phyloP scores from a whole-genome alignment of 2,329 filamentous ascomycete genomes.

The Colletotrichum musicola region DNA sequence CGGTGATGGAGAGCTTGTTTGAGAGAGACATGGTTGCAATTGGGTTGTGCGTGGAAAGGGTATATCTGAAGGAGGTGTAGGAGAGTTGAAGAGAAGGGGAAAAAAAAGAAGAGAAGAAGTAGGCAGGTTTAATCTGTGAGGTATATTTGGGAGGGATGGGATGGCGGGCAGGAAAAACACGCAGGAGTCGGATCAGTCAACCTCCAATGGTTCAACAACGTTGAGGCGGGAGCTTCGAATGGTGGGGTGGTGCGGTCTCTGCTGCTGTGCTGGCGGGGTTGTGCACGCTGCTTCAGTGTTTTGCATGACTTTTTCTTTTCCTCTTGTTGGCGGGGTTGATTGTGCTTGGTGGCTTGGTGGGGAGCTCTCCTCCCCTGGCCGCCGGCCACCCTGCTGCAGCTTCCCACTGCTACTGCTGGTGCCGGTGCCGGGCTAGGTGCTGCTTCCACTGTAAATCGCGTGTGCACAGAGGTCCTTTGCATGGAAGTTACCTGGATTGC shows the following conservation, averaged over 20 bases:
- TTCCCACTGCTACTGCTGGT: neutral
- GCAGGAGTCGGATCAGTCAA: constrained; percentile 16
- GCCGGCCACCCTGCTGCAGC: neutral
- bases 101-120: constrained; percentile 41
- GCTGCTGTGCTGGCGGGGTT: constrained; percentile 41
- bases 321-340: constrained; percentile 43
- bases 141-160: constrained; percentile 40
- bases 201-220: constrained; percentile 36
- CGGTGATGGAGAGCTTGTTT: constrained; percentile 96
- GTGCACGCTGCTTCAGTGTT: constrained; percentile 13
- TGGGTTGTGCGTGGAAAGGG: constrained; percentile 34
- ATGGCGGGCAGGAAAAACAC: constrained; percentile 29
- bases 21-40: constrained; percentile 88
- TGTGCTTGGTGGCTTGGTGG: constrained; percentile 29
- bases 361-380: constrained; percentile 15
- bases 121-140: constrained; percentile 17
- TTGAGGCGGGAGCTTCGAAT: constrained; percentile 32
- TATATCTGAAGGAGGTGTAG: constrained; percentile 34
- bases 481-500: neutral
- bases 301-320: constrained; percentile 34
- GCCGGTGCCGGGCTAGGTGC: neutral
- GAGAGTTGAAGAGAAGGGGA: constrained; percentile 43
- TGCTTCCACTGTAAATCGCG: neutral
- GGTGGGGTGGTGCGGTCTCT: constrained; percentile 42
- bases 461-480: neutral